phyloP scores from a whole-genome alignment of 2,329 filamentous ascomycete species.

The Scedosporium apiospermum region DNA sequence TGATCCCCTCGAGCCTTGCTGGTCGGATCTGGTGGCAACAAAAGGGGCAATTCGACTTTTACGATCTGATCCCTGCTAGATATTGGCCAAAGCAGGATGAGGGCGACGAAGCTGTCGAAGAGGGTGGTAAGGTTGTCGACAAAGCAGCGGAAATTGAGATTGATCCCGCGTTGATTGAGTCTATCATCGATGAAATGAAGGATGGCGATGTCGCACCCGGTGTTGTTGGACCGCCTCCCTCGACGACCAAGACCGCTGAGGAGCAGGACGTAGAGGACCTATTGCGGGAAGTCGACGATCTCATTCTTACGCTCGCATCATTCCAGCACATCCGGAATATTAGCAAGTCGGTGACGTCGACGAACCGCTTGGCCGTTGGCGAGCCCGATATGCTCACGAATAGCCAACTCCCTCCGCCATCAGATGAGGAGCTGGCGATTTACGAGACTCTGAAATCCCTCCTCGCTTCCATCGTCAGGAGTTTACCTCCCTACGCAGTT shows the following conservation, averaged over 20 bases:
- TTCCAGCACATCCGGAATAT: slow-evolving; percentile 73
- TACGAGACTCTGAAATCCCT: slow-evolving; percentile 72
- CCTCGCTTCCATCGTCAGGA: slow-evolving; percentile 62
- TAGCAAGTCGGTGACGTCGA: slow-evolving; percentile 54
- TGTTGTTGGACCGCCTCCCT: slow-evolving; percentile 42
- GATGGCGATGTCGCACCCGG: slow-evolving; percentile 48
- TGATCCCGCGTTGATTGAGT: slow-evolving; percentile 42
- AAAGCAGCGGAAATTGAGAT: slow-evolving; percentile 27
- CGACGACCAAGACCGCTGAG: slow-evolving; percentile 44
- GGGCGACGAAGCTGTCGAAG: slow-evolving; percentile 27
- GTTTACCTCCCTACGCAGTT: slow-evolving; percentile 74
- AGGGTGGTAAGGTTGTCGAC: slow-evolving; percentile 23
- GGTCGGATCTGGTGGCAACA: slow-evolving; percentile 71
- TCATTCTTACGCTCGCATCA: slow-evolving; percentile 67
- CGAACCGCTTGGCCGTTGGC: slow-evolving; percentile 50
- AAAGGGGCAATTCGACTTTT: slow-evolving; percentile 31
- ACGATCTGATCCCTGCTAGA: neutral
- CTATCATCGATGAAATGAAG: slow-evolving; percentile 45
- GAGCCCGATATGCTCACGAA: slow-evolving; percentile 59
- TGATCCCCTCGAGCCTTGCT: slow-evolving; percentile 58
- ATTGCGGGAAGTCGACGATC: slow-evolving; percentile 62
- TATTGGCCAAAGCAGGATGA: slow-evolving; percentile 28
- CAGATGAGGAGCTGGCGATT: slow-evolving; percentile 47
- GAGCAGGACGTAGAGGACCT: slow-evolving; percentile 63
- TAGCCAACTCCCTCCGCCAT: slow-evolving; percentile 56